Evolutionary conservation across 768 basidiomycete species (phyloP).

Genomic region (Psilocybe tampanensis): DNA sequence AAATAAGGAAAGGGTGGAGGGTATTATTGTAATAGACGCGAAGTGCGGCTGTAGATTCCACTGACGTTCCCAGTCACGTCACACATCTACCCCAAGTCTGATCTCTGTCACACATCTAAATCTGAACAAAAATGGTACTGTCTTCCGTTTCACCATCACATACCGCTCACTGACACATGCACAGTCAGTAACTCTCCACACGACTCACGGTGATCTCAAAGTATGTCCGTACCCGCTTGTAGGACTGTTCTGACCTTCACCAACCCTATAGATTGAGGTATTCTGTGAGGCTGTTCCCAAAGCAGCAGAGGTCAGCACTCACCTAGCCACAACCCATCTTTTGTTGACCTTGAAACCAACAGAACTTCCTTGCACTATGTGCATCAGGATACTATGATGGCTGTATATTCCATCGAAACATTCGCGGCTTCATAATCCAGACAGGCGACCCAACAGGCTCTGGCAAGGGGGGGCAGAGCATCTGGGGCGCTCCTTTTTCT

Average conservation of each 20-base stretch:
- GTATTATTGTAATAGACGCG: constrained; percentile 11
- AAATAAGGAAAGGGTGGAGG: constrained; percentile 14
- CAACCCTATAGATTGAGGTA: constrained; percentile 73
- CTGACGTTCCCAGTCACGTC: constrained; percentile 19
- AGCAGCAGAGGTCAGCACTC: constrained; percentile 75
- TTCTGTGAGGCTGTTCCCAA: constrained; percentile 98
- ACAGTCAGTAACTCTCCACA: constrained; percentile 94
- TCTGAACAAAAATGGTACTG: constrained; percentile 31
- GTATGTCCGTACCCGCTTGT: constrained; percentile 43
- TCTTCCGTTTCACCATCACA: constrained; percentile 24
- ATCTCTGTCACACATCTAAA: constrained; percentile 23
- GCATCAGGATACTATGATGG: constrained; percentile 87
- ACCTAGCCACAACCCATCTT: constrained; percentile 5
- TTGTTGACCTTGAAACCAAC: constrained; percentile 12
- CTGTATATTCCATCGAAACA: constrained; percentile 91
- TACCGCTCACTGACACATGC: constrained; percentile 14
- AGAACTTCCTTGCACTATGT: constrained; percentile 97
- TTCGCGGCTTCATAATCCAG: constrained; percentile 96
- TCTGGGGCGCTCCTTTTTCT: constrained; percentile 90
- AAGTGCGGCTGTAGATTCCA: constrained; percentile 13
- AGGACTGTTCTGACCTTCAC: background rate
- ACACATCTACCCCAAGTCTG: constrained; percentile 15
- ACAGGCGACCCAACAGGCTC: constrained; percentile 88
- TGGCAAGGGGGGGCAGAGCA: constrained; percentile 96
- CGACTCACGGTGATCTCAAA: constrained; percentile 94